phyloP scores from a whole-genome alignment of 2,329 filamentous ascomycete species.

The Clonostachys byssicola region DNA sequence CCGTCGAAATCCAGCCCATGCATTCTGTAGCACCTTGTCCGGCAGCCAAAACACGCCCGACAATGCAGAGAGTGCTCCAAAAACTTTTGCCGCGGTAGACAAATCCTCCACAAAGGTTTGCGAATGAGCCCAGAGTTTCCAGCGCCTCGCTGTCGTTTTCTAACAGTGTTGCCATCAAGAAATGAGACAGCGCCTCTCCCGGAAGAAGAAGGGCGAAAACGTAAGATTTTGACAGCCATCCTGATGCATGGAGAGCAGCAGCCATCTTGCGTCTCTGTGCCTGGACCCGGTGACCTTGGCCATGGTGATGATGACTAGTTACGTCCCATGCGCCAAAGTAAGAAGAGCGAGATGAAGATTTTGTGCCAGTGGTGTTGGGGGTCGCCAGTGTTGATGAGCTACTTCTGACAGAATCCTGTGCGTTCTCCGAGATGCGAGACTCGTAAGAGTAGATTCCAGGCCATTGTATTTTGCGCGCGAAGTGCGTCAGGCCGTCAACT shows the following conservation, averaged over 20 bases:
- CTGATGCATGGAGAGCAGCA: conserved; percentile 52
- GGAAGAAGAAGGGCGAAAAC: conserved; percentile 62
- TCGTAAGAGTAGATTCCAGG: conserved; percentile 52
- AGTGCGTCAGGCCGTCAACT: conserved; percentile 57
- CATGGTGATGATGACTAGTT: conserved; percentile 15
- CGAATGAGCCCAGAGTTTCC: conserved; percentile 51
- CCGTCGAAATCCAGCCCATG: conserved; percentile 65
- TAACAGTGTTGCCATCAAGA: conserved; percentile 61
- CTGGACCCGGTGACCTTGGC: conserved; percentile 19
- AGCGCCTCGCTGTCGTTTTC: conserved; percentile 61
- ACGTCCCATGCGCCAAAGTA: conserved; percentile 41
- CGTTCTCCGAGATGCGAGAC: conserved; percentile 41
- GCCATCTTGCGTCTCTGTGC: conserved; percentile 49
- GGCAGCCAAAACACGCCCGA: conserved; percentile 61
- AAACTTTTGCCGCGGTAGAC: conserved; percentile 61
- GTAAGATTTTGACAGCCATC: conserved; percentile 67
- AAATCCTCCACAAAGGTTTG: conserved; percentile 61
- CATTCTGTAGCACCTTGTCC: conserved; percentile 59
- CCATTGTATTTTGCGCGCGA: conserved; percentile 60
- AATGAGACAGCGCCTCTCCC: conserved; percentile 57
- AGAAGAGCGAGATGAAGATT: conserved; percentile 31
- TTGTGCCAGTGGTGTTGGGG: conserved; percentile 12
- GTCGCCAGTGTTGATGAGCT: conserved; percentile 21
- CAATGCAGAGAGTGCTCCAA: conserved; percentile 64
- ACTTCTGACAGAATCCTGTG: conserved; percentile 16